Percentiles rank a stretch among this genome's conserved stretches.
Evolutionary conservation across 2,329 filamentous ascomycete genomes (phyloP).

Genomic region (Plenodomus lindquistii): DNA sequence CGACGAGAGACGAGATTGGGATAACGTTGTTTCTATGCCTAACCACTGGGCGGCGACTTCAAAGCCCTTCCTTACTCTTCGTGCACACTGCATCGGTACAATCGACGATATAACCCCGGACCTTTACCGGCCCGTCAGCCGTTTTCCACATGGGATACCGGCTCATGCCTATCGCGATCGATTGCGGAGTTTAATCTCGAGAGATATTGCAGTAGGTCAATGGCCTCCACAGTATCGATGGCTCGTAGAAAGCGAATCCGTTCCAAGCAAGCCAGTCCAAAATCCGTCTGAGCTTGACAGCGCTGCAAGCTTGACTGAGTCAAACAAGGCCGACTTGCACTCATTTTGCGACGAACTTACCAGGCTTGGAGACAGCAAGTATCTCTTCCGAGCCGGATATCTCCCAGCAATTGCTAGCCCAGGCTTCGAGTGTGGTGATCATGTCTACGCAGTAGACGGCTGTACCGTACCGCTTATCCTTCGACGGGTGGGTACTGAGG

Average conservation of each 20-base stretch:
- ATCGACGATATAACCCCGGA: slow-evolving; percentile 5
- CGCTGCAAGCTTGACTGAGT: not conserved
- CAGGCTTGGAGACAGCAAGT: slow-evolving; percentile 3
- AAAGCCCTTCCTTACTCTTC: slow-evolving; percentile 3
- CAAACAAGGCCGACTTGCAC: not conserved
- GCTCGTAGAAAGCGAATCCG: slow-evolving; percentile 3
- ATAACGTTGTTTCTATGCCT: slow-evolving; percentile 3
- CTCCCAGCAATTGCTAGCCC: slow-evolving; percentile 6
- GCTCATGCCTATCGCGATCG: slow-evolving; percentile 3
- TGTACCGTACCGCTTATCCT: slow-evolving; percentile 11
- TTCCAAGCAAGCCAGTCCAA: not conserved
- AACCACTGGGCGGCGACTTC: slow-evolving; percentile 1
- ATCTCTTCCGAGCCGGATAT: slow-evolving; percentile 10
- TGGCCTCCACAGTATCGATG: slow-evolving; percentile 11
- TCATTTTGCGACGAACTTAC: slow-evolving; percentile 12
- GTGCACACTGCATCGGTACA: slow-evolving; percentile 12
- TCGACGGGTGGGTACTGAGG: not conserved
- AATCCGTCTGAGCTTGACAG: not conserved
- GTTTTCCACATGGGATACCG: slow-evolving; percentile 1
- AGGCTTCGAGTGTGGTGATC: slow-evolving; percentile 9
- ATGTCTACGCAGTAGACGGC: slow-evolving; percentile 15
- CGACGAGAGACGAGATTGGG: slow-evolving; percentile 5
- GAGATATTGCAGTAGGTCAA: not conserved
- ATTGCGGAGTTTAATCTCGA: slow-evolving; percentile 2
- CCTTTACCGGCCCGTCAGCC: not conserved